Evolutionary conservation across 2,329 filamentous ascomycete genomes (phyloP), one percentile per base, ranked within the genome.

Genomic region (Calonectria crousiana): DNA sequence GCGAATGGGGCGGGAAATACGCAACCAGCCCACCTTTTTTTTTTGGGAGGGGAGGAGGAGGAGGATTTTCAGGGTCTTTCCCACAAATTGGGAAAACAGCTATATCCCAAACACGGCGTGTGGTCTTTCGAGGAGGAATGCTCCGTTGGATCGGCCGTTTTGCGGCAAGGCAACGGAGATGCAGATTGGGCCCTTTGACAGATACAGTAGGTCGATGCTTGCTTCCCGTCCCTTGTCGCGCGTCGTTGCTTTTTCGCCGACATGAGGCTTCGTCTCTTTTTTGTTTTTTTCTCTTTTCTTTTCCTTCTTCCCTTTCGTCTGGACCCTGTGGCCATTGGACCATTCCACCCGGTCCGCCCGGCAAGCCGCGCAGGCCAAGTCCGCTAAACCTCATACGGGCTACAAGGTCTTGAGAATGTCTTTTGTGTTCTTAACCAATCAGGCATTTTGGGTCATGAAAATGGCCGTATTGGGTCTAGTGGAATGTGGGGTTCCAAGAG

Each of bases 141-240:
- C 23, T 47, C 41, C 41, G 41, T 47, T 47, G 41, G 68, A 70
- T 53, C 32, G 32, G 53, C 26, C 18, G n/a, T 64, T 64, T 65
- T 26, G 60, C 60, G 60, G 60, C 60, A 47, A 36, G 60, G 60
- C 38, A 65, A 65, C 60, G 32, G 44, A 49, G 44, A 26, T 52
- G 36, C 68, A 41, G 56, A 32, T 44, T 44, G 47, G 44, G 30
- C 38, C 53, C 44, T 34, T 41, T 18, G 34, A n/a, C 36, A 32
- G 5, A 9, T 32, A 32, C 30, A 6, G 30, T 32, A 62, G 56
- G 23, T 65, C 28, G 58, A 70, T 70, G 68, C 68, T 70, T 56
- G 58, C 68, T 56, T 71, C 68, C 68, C 68, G 68, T 49, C 58
- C 68, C 68, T 69, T 69, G 67, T 34, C 41, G 58, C 13, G 34